Percentiles rank a stretch among this genome's conserved stretches.
Conservation (phyloP, 2,329 filamentous ascomycete species). For the Arthrocladium fulminans region DNA sequence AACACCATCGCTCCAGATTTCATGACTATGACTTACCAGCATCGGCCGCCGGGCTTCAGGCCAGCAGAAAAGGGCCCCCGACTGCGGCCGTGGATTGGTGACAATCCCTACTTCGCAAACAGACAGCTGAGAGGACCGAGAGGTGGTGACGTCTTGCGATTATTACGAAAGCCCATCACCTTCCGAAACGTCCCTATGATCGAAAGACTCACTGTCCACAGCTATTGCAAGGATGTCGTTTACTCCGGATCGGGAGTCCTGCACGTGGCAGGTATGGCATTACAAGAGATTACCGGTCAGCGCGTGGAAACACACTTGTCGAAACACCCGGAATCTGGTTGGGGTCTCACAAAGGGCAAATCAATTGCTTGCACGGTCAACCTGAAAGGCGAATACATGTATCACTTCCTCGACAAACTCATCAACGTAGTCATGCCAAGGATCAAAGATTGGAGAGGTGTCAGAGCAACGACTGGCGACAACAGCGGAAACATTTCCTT, state of each 20-base stretch:
- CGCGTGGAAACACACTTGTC: constrained; percentile 62
- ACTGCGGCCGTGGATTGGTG: constrained; percentile 77
- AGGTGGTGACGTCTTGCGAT: constrained; percentile 54
- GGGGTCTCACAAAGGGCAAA: constrained; percentile 63
- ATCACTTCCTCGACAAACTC: constrained; percentile 83
- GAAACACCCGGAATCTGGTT: constrained; percentile 63
- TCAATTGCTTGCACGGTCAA: constrained; percentile 64
- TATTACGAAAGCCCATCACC: constrained; percentile 50
- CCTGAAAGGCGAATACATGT: constrained; percentile 69
- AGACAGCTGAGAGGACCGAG: constrained; percentile 74
- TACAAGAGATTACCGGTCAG: constrained; percentile 78
- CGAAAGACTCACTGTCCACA: constrained; percentile 70
- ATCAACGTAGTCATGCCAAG: constrained; percentile 83
- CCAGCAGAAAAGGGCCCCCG: constrained; percentile 51
- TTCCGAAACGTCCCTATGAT: constrained; percentile 82
- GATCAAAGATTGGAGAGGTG: constrained; percentile 91
- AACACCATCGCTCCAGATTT: constrained; percentile 79
- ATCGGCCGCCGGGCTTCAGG: constrained; percentile 69
- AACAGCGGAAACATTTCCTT: constrained; percentile 78
- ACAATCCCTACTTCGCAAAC: constrained; percentile 90
- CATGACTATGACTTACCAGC: constrained; percentile 78
- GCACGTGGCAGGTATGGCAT: constrained; percentile 70
- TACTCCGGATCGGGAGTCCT: constrained; percentile 64
- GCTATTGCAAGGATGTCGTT: constrained; percentile 59
- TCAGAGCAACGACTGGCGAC: constrained; percentile 71